A percentile compares a stretch with the other conserved stretches of the same genome.
Conservation (phyloP, 257 asterid species). For the Buddleja alternifolia region DNA sequence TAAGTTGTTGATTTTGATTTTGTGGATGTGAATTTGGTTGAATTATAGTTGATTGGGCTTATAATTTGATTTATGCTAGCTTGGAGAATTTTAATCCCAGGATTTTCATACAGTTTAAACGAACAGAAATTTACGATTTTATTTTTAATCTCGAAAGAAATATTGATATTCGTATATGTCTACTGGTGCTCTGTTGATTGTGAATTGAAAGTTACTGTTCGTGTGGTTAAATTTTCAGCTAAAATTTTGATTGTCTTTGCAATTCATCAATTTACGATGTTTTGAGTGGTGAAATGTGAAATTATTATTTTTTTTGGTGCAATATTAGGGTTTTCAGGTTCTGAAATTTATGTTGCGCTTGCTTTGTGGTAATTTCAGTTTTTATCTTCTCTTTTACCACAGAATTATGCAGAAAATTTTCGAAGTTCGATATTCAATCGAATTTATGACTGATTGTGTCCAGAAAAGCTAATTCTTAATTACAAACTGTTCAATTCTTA, state of each 20-base stretch:
- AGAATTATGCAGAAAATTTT: neutral
- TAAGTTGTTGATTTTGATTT: neutral
- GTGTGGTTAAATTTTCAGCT: neutral
- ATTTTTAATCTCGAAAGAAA: neutral
- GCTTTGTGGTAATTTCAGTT: neutral
- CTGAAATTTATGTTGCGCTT: slow-evolving; percentile 13
- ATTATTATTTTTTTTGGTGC: slow-evolving; percentile 2
- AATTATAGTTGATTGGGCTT: slow-evolving; percentile 5
- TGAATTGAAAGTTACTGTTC: slow-evolving; percentile 4
- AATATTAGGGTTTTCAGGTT: neutral
- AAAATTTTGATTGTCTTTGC: slow-evolving; percentile 16
- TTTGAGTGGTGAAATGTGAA: neutral
- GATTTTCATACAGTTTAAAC: too few species aligned
- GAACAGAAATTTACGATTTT: slow-evolving; percentile 5
- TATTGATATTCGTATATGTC: neutral
- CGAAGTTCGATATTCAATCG: slow-evolving; percentile 15
- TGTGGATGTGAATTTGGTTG: slow-evolving; percentile 18
- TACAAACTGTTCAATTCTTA: neutral
- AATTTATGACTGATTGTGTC: slow-evolving; percentile 11
- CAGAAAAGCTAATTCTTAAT: neutral
- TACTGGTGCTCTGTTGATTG: slow-evolving; percentile 6
- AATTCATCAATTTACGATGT: slow-evolving; percentile 4
- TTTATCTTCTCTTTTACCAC: neutral
- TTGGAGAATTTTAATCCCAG: neutral
- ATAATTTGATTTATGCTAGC: slow-evolving; percentile 3